Conservation (phyloP, 108 stramenopile species). For the Pseudonitzschia pungens region DNA sequence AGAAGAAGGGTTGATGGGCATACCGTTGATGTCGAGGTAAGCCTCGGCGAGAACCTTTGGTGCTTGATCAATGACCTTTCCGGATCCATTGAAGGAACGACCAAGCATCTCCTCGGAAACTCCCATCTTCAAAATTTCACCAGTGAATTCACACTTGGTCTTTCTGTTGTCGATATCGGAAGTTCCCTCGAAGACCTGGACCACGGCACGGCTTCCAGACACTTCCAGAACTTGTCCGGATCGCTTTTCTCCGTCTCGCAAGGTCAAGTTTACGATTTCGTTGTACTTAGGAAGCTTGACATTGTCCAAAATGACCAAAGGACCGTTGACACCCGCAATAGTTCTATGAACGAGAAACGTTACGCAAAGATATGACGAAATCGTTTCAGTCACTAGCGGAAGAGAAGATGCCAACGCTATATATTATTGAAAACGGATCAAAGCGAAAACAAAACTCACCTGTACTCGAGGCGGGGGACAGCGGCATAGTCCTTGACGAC, state of each 20-base stretch:
- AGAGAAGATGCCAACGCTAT: background rate
- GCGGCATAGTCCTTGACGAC: slow-evolving; percentile 90
- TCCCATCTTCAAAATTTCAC: slow-evolving; percentile 98
- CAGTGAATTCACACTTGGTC: slow-evolving; percentile 97
- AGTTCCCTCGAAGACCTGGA: slow-evolving; percentile 99
- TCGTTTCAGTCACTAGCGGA: background rate
- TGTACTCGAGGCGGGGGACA: slow-evolving; percentile 86
- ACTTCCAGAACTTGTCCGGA: slow-evolving; percentile 99
- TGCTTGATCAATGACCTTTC: slow-evolving; percentile 96
- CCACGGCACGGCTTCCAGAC: slow-evolving; percentile 94
- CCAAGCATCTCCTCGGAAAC: slow-evolving; percentile 99
- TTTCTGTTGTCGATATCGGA: slow-evolving; percentile 99
- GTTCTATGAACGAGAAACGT: slow-evolving; percentile 63
- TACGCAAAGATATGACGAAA: background rate
- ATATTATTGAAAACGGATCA: no score
- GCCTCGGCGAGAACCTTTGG: slow-evolving; percentile 99
- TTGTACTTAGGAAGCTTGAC: slow-evolving; percentile 98
- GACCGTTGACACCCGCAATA: slow-evolving; percentile 98
- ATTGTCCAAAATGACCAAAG: slow-evolving; percentile 98
- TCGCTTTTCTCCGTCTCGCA: slow-evolving; percentile 93
- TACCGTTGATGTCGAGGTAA: slow-evolving; percentile 98
- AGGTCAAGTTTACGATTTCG: slow-evolving; percentile 97
- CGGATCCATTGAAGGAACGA: slow-evolving; percentile 98
- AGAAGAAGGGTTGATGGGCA: slow-evolving; percentile 99
- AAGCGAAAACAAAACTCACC: slow-evolving; percentile 41